phyloP scores from a whole-genome alignment of 345 rosid genomes.

The Camelina neglecta region DNA sequence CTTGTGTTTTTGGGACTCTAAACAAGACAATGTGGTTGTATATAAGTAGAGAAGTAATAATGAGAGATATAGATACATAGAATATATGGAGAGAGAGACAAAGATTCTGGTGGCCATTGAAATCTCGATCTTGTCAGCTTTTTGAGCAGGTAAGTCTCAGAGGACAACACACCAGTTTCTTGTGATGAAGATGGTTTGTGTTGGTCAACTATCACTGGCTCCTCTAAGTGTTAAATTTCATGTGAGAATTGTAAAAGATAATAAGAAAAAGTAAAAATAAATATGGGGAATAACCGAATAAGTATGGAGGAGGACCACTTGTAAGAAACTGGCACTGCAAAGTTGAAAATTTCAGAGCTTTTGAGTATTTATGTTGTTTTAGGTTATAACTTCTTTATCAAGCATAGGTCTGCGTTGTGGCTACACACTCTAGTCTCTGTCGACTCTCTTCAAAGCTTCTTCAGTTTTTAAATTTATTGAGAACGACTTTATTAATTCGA shows the following conservation, averaged over 20 bases:
- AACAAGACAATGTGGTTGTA: conserved; percentile 20
- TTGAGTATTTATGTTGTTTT: neutral
- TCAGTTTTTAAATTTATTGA: neutral
- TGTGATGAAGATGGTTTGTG: conserved; percentile 39
- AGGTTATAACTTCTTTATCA: neutral
- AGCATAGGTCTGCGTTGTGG: no score
- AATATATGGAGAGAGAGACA: conserved; percentile 46
- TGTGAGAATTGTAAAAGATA: conserved; percentile 1
- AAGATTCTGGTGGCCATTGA: conserved; percentile 36
- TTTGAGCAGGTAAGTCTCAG: conserved; percentile 24
- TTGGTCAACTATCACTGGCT: conserved; percentile 43
- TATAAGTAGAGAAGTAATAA: conserved; percentile 21
- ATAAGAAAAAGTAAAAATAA: neutral
- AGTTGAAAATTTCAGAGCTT: conserved; percentile 8
- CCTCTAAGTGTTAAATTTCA: conserved; percentile 25
- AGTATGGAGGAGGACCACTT: conserved; percentile 23
- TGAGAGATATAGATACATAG: conserved; percentile 16
- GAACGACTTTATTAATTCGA: neutral
- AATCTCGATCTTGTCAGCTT: conserved; percentile 45
- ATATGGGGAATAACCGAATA: neutral
- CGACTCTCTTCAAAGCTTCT: neutral
- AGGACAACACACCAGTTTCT: conserved; percentile 41
- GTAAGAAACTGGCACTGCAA: conserved; percentile 32
- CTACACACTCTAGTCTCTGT: no score
- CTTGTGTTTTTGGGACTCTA: conserved; percentile 16